Base-by-base conservation (phyloP, 345 rosid genomes). In the Clarkia xantiana region DNA sequence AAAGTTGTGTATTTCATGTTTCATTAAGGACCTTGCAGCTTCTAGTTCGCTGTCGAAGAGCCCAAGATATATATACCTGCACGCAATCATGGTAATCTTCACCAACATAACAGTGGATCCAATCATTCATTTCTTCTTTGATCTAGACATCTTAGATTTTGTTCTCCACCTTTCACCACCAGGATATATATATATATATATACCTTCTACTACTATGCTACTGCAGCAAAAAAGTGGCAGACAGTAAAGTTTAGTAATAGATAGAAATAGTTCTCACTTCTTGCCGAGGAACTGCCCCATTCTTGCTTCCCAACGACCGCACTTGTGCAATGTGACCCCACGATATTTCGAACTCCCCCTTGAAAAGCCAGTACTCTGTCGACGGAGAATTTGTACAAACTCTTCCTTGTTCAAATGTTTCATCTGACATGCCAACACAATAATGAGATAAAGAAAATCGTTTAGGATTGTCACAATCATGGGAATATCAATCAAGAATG, bases 1-100 rank as follows among this genome's bases (percentile, higher is more conserved):
- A 14, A 19, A 20, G 14, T 36, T 23, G 18, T 40, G 36, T 11
- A 49, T 29, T 20, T 14, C 10, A 50, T 48, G 54, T 14, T 14
- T 22, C 2, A 40, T 42, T 15, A 29, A 47, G 44, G 58, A 91
- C 99, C 99, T 87, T 64, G 96, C 99, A 40, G 99, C 99, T 65
- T 93, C 99, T 45, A 78, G 64, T 62, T 93, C 96, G 14, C 73
- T 82, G 61, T 93, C 87, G 47, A 84, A 93, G 54, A 84, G 77
- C 54, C 99, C 99, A 52, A 93, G 94, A 69, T 93, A 93, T 40
- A 82, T 76, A 60, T 87, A 87, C 94, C 99, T 93, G 84, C 63
- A 64, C 42, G 2, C 1, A 29, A 49, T 17, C 25, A 40, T 9
- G 2, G 40, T 15, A 36, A 41, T 15, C 45, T 18, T 23, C 19